Evolutionary conservation across 306 rosid species (phyloP), one percentile per base, ranked within the genome.

Genomic region (Quercus engelmannii): DNA sequence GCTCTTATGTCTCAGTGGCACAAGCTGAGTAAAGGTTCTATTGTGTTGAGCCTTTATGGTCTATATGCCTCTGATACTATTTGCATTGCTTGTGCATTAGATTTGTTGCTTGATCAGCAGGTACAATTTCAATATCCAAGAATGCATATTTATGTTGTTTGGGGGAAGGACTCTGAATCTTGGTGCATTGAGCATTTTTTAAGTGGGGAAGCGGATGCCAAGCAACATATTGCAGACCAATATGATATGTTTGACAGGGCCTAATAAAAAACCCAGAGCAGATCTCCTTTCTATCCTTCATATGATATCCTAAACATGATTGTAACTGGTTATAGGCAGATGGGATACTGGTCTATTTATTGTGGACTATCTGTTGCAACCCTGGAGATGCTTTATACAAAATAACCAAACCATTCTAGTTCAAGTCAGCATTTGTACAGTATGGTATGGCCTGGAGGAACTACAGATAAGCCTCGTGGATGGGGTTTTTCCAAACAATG

Each of bases 11-110:
- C 77, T 0, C 63, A 78, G 74, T 88, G 91, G 91, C 56, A 86
- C 73, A 15, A 76, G 76, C 76, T 83, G 83, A 88, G 88, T 63
- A 83, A 88, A 67, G 86, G 86, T 83, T 69, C 88, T 12, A 67
- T 83, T 20, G 85, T 89, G 64, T 86, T 86, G 89, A 88, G 86
- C 69, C 84, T 86, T 8, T 88, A 86, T 58, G 88, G 85, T 31
- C 52, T 86, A 30, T 88, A 83, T 80, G 91, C 91, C 35, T 88
- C 86, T 69, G 91, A 88, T 69, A 86, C 91, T 4, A 89, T 88
- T 67, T 88, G 86, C 86, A 69, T 88, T 70, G 86, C 89, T 55
- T 52, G 19, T 69, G 88, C 89, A 49, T 23, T 88, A 13, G 75
- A 77, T 75, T 55, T 69, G 85, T 83, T 88, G 79, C 63, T 88